Percentiles rank a stretch among this genome's conserved stretches.
These are phyloP conservation scores for Fusarium virguliforme DNA, from an alignment of 2,329 filamentous ascomycete genomes.

Conservation along the genomic window DNA sequence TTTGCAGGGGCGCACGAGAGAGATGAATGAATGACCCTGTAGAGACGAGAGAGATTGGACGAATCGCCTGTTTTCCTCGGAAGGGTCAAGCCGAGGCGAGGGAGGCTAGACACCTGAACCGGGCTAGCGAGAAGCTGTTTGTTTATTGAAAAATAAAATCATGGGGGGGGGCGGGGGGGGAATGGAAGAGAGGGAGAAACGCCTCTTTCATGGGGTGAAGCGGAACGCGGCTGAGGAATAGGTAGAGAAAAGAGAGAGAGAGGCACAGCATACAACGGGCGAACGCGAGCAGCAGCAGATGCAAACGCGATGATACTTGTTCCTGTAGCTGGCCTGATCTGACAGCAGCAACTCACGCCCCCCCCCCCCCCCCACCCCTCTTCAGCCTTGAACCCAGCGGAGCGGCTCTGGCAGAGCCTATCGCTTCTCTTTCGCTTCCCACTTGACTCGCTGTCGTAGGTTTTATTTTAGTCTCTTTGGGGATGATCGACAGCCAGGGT, in stretches of 20 bases:
- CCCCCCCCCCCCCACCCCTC: not conserved
- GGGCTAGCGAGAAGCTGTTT: constrained; percentile 11
- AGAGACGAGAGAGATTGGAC: constrained; percentile 30
- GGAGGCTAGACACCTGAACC: constrained; percentile 20
- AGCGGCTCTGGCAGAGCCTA: constrained; percentile 17
- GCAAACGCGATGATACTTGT: constrained; percentile 12
- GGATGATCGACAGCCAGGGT: constrained; percentile 32
- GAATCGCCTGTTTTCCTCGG: constrained; percentile 30
- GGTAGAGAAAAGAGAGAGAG: not conserved
- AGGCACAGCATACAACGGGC: constrained; percentile 1
- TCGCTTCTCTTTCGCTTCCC: constrained; percentile 17
- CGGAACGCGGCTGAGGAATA: constrained; percentile 30
- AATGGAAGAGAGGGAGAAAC: constrained; percentile 23
- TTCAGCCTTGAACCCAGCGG: constrained; percentile 14
- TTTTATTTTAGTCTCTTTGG: not conserved
- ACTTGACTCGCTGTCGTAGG: constrained; percentile 7
- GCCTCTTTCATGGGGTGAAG: constrained; percentile 29
- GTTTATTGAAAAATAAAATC: not conserved
- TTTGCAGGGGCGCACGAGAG: constrained; percentile 6
- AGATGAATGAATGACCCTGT: constrained; percentile 22
- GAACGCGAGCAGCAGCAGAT: not conserved
- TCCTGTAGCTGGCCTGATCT: not conserved
- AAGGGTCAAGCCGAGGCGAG: constrained; percentile 43
- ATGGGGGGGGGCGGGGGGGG: no score
- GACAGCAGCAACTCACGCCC: constrained; percentile 1